Conservation (phyloP, 1,284 basidiomycete genomes). For the Puccinia hordei region DNA sequence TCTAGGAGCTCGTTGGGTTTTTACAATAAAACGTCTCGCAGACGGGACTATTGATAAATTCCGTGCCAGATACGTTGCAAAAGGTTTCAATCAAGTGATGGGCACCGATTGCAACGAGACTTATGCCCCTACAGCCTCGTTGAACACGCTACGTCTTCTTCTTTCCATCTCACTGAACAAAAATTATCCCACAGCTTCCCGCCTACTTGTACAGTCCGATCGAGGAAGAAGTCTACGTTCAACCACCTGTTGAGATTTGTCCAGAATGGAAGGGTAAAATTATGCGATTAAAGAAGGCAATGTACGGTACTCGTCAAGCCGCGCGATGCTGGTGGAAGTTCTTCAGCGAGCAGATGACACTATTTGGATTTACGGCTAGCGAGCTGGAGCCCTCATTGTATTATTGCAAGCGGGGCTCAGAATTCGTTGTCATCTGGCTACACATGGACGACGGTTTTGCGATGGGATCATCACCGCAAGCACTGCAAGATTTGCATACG, state of each 20-base stretch:
- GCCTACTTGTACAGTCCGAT: no score
- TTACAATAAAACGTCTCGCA: no score
- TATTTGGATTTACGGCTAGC: not conserved
- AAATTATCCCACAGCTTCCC: no score
- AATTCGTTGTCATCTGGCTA: conserved; percentile 20
- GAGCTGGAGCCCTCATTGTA: not conserved
- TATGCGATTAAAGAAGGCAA: conserved; percentile 18
- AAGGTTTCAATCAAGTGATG: conserved; percentile 20
- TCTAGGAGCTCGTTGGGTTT: not conserved
- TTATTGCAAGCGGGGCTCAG: not conserved
- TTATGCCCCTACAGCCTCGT: conserved; percentile 13
- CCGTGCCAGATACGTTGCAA: not conserved
- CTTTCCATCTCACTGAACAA: not conserved
- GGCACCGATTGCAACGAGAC: conserved; percentile 24
- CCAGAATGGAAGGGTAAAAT: not conserved
- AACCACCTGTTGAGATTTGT: not conserved
- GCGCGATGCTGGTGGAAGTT: conserved; percentile 30
- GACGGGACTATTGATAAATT: no score
- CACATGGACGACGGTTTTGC: not conserved
- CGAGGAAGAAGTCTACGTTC: not conserved
- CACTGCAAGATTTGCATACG: not conserved
- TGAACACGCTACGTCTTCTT: conserved; percentile 5
- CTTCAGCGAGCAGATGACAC: not conserved
- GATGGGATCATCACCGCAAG: no score
- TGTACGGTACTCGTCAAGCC: conserved; percentile 27